Evolutionary conservation across 139 green algal genomes (phyloP), one percentile per base, ranked within the genome.

Genomic region (Chlorella sp.): DNA sequence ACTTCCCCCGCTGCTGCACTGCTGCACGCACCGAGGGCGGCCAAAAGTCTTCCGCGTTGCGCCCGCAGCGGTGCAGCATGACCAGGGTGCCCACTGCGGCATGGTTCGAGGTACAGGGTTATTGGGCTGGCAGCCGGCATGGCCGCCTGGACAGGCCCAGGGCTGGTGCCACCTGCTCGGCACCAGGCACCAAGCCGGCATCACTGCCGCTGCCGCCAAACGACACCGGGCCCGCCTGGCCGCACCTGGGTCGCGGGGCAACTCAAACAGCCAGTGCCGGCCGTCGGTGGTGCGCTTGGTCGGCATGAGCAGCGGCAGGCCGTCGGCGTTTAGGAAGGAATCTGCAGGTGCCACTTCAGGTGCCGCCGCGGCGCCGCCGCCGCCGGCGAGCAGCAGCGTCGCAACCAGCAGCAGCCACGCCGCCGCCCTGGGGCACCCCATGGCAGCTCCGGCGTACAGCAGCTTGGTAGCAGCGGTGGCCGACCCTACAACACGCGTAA

Each of bases 31-130:
- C 43, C 26, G 77, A 83, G 30, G 77, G 77, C 22, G 77, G 77
- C 77, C 77, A 83, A 32, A 73, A 83, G 77, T 83, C 77, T 40
- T 83, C 77, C 20, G 77, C 77, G 28, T 83, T 83, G 60, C 77
- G 77, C 20, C 77, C 77, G 77, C 77, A 83, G 28, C 60, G 77
- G 77, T 83, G 77, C 41, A 83, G 56, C 77, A 83, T 58, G 8
- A 83, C 77, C 77, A 83, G 40, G 0, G 44, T 41, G 56, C 77
- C 77, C 4, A 83, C 77, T 73, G 75, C 48, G 41, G 40, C n/a
- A n/a, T n/a, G n/a, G n/a, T n/a, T n/a, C n/a, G n/a, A n/a, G n/a
- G n/a, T n/a, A n/a, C n/a, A n/a, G n/a, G n/a, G n/a, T n/a, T n/a
- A n/a, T n/a, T n/a, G n/a, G n/a, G n/a, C n/a, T n/a, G 14, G 43